These are phyloP conservation scores for Aspergillus fructus DNA, from an alignment of 2,329 filamentous ascomycete genomes.

Conservation along the genomic window DNA sequence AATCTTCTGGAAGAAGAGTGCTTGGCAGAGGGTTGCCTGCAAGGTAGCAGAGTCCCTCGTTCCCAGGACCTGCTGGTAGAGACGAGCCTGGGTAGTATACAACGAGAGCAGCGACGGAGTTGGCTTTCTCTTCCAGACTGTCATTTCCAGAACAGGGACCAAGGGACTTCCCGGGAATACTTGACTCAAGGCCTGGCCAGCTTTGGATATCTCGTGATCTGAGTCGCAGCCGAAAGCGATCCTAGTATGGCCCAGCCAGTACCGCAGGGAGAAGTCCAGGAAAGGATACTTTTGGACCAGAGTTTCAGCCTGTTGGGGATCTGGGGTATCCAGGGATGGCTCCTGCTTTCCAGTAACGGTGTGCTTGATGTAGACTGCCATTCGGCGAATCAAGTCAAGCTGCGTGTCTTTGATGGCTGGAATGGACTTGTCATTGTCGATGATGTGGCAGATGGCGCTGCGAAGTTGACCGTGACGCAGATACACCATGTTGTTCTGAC, in stretches of 20 bases:
- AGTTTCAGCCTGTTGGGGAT: constrained; percentile 19
- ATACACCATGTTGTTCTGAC: constrained; percentile 34
- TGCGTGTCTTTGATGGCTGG: constrained; percentile 32
- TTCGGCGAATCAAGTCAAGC: constrained; percentile 29
- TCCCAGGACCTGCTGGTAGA: constrained; percentile 27
- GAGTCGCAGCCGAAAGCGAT: constrained; percentile 42
- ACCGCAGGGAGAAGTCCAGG: constrained; percentile 48
- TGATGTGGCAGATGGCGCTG: constrained; percentile 28
- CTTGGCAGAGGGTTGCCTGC: constrained; percentile 50
- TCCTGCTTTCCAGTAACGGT: constrained; percentile 30
- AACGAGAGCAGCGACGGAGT: constrained; percentile 27
- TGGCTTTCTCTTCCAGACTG: constrained; percentile 41
- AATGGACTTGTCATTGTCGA: constrained; percentile 30
- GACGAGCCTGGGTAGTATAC: constrained; percentile 26
- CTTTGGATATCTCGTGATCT: constrained; percentile 7
- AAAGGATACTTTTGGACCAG: constrained; percentile 38
- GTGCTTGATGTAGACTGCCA: constrained; percentile 36
- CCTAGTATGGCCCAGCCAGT: constrained; percentile 50
- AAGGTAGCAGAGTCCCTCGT: constrained; percentile 44
- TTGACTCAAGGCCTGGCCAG: neutral
- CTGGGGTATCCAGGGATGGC: constrained; percentile 28
- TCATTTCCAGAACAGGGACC: constrained; percentile 49
- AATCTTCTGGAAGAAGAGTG: constrained; percentile 42
- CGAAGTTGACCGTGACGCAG: constrained; percentile 38
- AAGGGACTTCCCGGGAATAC: constrained; percentile 47